Base-by-base conservation (phyloP, 2,329 filamentous ascomycete species). In the Alternaria ethzedia region DNA sequence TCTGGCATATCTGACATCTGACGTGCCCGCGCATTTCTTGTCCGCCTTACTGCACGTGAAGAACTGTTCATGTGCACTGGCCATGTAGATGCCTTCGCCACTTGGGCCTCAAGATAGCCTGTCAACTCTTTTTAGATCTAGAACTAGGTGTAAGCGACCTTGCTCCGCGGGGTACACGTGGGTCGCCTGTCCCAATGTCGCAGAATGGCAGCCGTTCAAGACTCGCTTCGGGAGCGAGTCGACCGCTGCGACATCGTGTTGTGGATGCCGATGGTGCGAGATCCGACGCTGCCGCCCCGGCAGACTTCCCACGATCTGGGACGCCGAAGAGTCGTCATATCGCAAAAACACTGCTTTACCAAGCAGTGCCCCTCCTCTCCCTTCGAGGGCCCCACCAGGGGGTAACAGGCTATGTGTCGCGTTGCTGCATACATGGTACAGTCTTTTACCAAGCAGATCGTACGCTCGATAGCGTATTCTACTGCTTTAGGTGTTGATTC, bases 1-100 rank as follows among this genome's bases (percentile, higher is more conserved):
- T 44, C 49, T 58, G 55, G 49, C 49, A 32, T 54, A 46, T 62
- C 49, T 47, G 32, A 62, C 59, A 49, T 57, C 59, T 62, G 55
- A 62, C 55, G 55, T 62, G 30, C 59, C 49, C 47, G 47, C 26
- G 17, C 23, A 10, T 30, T 26, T 20, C 30, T 54, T 25, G 43
- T 41, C 55, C 25, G 49, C 43, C 7, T 44, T 59, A 23, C 47
- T 21, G 30, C 30, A 51, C 20, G 49, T 46, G 23, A 54, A 44
- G 47, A 54, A 13, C 21, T 54, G 25, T 20, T 56, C 30, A 59
- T 21, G 43, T 59, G 55, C 59, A 59, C 21, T 41, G 59, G 17
- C 59, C 49, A 54, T 47, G 28, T 15, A 30, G 41, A 49, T 59
- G n/a, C 44, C 17, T 30, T 56, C 26, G 54, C 54, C 54, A 56